Base-by-base conservation (phyloP, 179 eudicot species). In the Carnegiea gigantea region DNA sequence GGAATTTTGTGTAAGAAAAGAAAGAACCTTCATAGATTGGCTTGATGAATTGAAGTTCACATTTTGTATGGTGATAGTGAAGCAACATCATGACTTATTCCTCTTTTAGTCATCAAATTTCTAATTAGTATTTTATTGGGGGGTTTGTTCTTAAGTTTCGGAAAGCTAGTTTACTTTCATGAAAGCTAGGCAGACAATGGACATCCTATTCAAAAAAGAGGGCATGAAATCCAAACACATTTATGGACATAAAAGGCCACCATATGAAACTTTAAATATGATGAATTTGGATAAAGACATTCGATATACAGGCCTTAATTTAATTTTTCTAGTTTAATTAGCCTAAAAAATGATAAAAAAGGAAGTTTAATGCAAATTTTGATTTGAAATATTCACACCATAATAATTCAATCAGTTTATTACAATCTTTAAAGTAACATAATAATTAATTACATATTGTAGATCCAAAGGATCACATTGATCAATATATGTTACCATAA, bases 21-120 rank as follows among this genome's bases (percentile, higher is more conserved):
- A 23, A 4, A 62, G 68, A 62, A 62, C 23, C 68, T 62, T 62
- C 30, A 23, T 67, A 28, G 72, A 26, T 67, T 67, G 72, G 18
- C 72, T 67, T 67, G 40, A 26, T 38, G 40, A 26, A 28, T 67
- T 67, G 72, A 26, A 28, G 20, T 28, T 21, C 38, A 26, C 40
- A 67, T 26, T 67, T 67, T 21, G 72, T 67, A 67, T 26, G 72
- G 72, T 67, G 68, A 67, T 26, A 28, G 72, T 67, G 72, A 28
- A 30, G 72, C 40, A 28, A 28, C 40, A 67, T 67, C 5, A 67
- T 67, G 40, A 62, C 40, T 9, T 67, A 13, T 26, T 67, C 6
- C 72, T 67, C 20, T 18, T 67, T 67, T 14, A 67, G 18, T 28
- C 40, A 11, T 13, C 38, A 5, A 40, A 40, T 40, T 7, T 40